A percentile compares a stretch with the other conserved stretches of the same genome.
phyloP scores from a whole-genome alignment of 139 green algal species.

The Chlamydomonas schloesseri region DNA sequence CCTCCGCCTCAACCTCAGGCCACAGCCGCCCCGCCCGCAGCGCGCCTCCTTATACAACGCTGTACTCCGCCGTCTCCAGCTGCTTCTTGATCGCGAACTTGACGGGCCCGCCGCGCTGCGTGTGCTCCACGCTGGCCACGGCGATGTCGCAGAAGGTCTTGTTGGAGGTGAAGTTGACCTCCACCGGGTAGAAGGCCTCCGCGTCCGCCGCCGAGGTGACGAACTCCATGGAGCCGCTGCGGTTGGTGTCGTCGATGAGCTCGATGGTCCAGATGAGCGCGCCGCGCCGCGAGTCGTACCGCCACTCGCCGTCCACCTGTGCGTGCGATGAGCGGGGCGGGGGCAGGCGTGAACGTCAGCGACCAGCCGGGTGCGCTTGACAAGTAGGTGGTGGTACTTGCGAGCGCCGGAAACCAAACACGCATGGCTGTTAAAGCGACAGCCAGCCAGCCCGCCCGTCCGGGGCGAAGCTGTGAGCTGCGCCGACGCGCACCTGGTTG shows the following conservation, averaged over 20 bases:
- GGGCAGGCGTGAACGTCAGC: no score
- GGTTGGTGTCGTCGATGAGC: conserved; percentile 93
- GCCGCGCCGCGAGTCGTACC: conserved; percentile 79
- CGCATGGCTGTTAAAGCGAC: no score
- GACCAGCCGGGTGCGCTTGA: no score
- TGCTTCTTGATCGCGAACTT: conserved; percentile 75
- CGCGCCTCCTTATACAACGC: conserved; percentile 43
- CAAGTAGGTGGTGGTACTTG: no score
- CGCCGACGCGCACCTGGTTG: conserved; percentile 65
- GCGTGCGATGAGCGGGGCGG: no score
- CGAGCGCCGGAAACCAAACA: no score
- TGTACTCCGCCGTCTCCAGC: conserved; percentile 75
- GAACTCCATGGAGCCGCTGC: conserved; percentile 94
- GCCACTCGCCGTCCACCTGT: conserved; percentile 89
- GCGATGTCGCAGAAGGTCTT: conserved; percentile 87
- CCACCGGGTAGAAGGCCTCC: conserved; percentile 94
- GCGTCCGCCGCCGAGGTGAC: conserved; percentile 84
- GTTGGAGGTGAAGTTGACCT: conserved; percentile 82
- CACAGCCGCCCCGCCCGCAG: no score
- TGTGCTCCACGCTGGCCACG: conserved; percentile 70
- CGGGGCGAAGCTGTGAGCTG: no score
- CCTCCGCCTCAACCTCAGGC: no score
- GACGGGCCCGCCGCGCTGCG: conserved; percentile 65
- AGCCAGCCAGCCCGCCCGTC: no score
- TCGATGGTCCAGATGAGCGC: conserved; percentile 91